phyloP scores from a whole-genome alignment of 306 rosid species.

The Sindora glabra region DNA sequence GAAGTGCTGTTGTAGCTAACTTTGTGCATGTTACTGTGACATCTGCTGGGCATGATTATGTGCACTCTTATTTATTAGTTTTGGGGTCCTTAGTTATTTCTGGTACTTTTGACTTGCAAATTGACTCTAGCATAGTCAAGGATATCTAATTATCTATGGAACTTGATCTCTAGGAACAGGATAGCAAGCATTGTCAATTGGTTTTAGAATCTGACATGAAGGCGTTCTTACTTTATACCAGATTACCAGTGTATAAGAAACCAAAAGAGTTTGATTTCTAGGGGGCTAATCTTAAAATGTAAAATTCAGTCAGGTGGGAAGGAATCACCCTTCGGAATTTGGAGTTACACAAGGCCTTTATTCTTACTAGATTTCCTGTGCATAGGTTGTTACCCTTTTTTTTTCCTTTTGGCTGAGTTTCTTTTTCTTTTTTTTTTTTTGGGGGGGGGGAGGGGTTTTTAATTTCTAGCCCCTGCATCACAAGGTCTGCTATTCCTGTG shows the following conservation, averaged over 20 bases:
- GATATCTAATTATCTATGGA: not conserved
- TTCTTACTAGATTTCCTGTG: not conserved
- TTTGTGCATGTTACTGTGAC: slow-evolving; percentile 3
- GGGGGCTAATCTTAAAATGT: not conserved
- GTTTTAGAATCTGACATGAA: slow-evolving; percentile 1
- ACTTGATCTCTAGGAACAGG: not conserved
- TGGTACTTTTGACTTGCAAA: not conserved
- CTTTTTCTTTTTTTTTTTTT: too few species aligned
- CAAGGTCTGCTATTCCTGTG: too few species aligned
- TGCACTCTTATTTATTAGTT: not conserved
- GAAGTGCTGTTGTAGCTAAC: not conserved
- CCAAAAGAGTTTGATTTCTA: not conserved
- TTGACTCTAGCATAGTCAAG: slow-evolving; percentile 1
- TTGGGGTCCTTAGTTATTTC: not conserved
- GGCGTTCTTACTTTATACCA: not conserved
- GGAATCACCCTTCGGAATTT: not conserved
- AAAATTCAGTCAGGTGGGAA: not conserved
- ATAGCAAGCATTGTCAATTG: slow-evolving; percentile 1
- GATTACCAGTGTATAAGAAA: too few species aligned
- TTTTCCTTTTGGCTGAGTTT: not conserved
- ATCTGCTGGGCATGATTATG: not conserved
- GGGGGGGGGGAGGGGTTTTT: too few species aligned
- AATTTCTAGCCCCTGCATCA: too few species aligned
- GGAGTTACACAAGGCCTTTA: not conserved
- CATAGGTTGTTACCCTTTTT: too few species aligned